phyloP scores from a whole-genome alignment of 768 basidiomycete genomes.

The Rhizopogon vinicolor region DNA sequence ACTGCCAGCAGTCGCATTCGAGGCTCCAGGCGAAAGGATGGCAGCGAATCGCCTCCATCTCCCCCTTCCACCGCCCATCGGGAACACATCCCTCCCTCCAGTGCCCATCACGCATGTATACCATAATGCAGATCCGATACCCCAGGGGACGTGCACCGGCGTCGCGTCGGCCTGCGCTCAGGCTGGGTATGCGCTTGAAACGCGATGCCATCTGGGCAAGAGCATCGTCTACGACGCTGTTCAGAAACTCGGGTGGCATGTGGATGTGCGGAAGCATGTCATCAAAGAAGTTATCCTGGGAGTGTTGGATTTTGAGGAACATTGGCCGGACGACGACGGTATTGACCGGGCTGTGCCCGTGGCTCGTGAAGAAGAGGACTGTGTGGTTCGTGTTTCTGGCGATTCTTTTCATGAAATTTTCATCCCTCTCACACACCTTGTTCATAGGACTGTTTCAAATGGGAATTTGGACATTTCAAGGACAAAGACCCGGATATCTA shows the following conservation, averaged over 20 bases:
- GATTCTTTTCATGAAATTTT: background rate
- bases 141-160: conserved; percentile 54
- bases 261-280: conserved; percentile 50
- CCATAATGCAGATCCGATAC: conserved; percentile 70
- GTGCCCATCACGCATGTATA: conserved; percentile 46
- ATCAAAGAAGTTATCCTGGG: conserved; percentile 52
- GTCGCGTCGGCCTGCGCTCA: conserved; percentile 47
- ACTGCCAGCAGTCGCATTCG: conserved; percentile 58
- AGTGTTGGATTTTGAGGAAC: conserved; percentile 42
- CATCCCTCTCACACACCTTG: background rate
- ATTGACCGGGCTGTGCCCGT: conserved; percentile 45
- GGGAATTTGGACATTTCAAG: conserved; percentile 61
- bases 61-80: conserved; percentile 40
- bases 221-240: conserved; percentile 68
- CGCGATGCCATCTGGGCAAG: conserved; percentile 57
- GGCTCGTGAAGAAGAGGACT: conserved; percentile 59
- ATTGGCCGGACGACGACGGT: conserved; percentile 36
- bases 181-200: conserved; percentile 64
- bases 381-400: conserved; percentile 40
- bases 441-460: conserved; percentile 69
- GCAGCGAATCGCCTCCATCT: conserved; percentile 60
- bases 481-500: conserved; percentile 5
- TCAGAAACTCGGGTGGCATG: conserved; percentile 54
- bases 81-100: conserved; percentile 7
- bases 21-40: conserved; percentile 60